Evolutionary conservation across 2,329 filamentous ascomycete species (phyloP), one percentile per base, ranked within the genome.

Genomic region (Trichophyton benhamiae): DNA sequence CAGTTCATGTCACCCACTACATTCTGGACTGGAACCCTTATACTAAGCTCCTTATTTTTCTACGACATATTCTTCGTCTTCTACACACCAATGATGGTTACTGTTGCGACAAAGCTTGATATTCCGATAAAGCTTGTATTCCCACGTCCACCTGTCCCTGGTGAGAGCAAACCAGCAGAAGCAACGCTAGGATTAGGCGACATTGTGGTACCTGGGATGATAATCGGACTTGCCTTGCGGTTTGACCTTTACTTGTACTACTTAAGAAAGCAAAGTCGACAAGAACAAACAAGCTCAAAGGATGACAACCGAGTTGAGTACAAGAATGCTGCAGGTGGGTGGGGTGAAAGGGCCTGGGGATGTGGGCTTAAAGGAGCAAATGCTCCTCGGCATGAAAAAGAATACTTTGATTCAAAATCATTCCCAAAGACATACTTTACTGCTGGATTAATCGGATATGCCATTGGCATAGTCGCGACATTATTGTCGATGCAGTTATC

Each of bases 151-250:
- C 72, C 78, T 2, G 70, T 74, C 38, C 72, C 78, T n/a, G 72
- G 72, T 5, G 73, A 77, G n/a, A 75, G 76, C 11, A 70, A 76
- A 6, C 71, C 71, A 57, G 70, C 71, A 3, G 69, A 81, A 66
- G 82, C 89, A 60, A 95, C 97, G 82, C 84, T 99, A 6, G 92
- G 92, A 0, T 80, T 97, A 0, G 92, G 92, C n/a, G 92, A 99
- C 70, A 88, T 99, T 62, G 88, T 96, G 1, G 80, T 99, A 2
- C 92, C 92, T 0, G 94, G 92, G 7, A 90, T 97, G 69, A 86
- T 96, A 75, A 87, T 97, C 64, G 89, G 84, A 1, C 81, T 96
- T 48, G 89, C 91, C 1, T 79, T 99, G 25, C 85, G 92, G n/a
- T 96, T 95, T 68, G 92, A 99, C 70, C 79, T 96, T 6, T 94